phyloP scores from a whole-genome alignment of 306 rosid species.

The Cucurbita moschata region DNA sequence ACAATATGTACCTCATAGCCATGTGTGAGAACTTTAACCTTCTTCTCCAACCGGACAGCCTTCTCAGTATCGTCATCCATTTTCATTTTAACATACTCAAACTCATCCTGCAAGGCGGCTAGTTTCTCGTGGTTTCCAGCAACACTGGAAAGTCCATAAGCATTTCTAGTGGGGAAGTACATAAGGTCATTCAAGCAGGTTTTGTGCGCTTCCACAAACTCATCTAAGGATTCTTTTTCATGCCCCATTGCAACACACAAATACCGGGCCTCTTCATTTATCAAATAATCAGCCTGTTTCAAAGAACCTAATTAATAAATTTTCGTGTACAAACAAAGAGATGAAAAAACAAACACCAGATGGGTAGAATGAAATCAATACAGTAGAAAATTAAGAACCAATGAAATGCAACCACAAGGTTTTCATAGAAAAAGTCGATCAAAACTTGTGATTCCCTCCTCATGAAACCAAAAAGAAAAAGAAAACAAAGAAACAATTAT shows the following conservation, averaged over 20 bases:
- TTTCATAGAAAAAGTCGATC: background rate
- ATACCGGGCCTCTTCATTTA: constrained; percentile 57
- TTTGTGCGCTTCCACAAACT: constrained; percentile 78
- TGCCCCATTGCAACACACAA: constrained; percentile 81
- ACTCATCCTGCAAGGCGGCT: constrained; percentile 74
- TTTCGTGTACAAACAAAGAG: background rate
- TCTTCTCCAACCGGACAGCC: constrained; percentile 60
- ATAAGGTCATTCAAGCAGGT: constrained; percentile 72
- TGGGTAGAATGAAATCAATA: background rate
- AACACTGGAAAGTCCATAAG: constrained; percentile 75
- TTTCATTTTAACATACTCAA: constrained; percentile 54
- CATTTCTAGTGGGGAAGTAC: constrained; percentile 67
- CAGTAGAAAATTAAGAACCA: background rate
- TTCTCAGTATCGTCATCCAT: constrained; percentile 74
- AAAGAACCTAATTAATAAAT: constrained; percentile 5
- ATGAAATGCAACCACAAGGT: background rate
- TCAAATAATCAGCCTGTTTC: constrained; percentile 58
- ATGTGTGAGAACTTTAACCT: constrained; percentile 57
- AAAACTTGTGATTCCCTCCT: background rate
- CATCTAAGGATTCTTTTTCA: constrained; percentile 62
- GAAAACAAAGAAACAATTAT: background rate
- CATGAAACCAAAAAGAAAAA: background rate
- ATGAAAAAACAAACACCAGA: background rate
- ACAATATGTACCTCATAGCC: constrained; percentile 77
- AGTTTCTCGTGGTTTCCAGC: constrained; percentile 83